phyloP scores from a whole-genome alignment of 2,329 filamentous ascomycete genomes.

The Albifimbria verrucaria region DNA sequence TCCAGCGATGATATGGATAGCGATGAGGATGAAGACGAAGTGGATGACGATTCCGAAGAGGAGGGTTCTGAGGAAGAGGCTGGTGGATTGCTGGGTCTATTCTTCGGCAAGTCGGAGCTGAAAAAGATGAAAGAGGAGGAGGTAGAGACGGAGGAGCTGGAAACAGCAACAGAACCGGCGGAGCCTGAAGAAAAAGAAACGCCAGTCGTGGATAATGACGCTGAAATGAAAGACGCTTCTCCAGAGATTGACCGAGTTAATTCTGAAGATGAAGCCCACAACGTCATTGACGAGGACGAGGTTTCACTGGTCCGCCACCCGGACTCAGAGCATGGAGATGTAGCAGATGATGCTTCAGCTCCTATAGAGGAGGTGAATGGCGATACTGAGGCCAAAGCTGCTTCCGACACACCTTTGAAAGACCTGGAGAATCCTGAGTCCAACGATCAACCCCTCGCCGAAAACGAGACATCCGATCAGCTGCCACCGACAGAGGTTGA shows the following conservation, averaged over 20 bases:
- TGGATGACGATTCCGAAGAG: conserved; percentile 36
- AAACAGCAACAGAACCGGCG: no score
- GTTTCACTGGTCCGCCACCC: conserved; percentile 29
- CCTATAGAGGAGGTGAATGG: background rate
- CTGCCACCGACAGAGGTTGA: background rate
- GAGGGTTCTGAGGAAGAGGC: conserved; percentile 43
- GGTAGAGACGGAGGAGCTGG: conserved; percentile 9
- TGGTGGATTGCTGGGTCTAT: conserved; percentile 49
- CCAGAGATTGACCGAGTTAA: conserved; percentile 1
- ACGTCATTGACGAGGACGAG: conserved; percentile 29
- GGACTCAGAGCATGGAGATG: conserved; percentile 15
- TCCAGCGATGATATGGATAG: conserved; percentile 52
- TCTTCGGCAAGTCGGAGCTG: conserved; percentile 58
- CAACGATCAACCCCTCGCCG: no score
- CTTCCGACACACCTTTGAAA: background rate
- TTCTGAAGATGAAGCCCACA: conserved; percentile 10
- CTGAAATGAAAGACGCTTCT: conserved; percentile 5
- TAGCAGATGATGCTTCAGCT: conserved; percentile 10
- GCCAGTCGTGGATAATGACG: no score
- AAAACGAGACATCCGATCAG: no score
- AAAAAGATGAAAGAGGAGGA: conserved; percentile 46
- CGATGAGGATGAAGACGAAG: conserved; percentile 42
- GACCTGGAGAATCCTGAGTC: no score
- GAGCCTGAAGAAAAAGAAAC: conserved; percentile 22
- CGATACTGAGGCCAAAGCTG: background rate